Conservation (phyloP, 1,139 yeast genomes). For the Suhomyces chickasaworum region DNA sequence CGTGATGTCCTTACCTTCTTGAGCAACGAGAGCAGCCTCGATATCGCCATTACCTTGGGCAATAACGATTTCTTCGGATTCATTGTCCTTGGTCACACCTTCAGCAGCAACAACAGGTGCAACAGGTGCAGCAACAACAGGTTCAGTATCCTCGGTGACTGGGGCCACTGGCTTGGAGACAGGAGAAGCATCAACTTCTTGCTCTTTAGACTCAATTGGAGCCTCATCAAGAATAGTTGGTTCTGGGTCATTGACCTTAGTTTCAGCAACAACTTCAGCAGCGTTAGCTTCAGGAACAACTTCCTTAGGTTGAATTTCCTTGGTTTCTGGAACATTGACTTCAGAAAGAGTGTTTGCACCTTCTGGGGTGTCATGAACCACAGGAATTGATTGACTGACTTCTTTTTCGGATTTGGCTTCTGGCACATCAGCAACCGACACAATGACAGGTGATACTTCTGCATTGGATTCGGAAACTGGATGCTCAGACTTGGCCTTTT, state of each 20-base stretch:
- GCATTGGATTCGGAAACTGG: constrained; percentile 13
- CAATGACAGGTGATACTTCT: constrained; percentile 17
- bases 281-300: background rate
- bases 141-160: constrained; percentile 11
- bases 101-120: constrained; percentile 15
- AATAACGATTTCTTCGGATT: constrained; percentile 36
- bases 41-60: constrained; percentile 42
- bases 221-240: constrained; percentile 10
- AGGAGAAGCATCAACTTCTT: constrained; percentile 19
- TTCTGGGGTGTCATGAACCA: background rate
- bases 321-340: constrained; percentile 5
- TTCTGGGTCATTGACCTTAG: constrained; percentile 19
- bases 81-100: constrained; percentile 10
- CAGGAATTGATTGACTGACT: no score
- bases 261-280: constrained; percentile 4
- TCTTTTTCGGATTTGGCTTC: constrained; percentile 1
- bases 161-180: constrained; percentile 19
- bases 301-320: background rate
- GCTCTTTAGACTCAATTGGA: constrained; percentile 4
- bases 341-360: constrained; percentile 3
- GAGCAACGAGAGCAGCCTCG: constrained; percentile 40
- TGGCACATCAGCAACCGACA: constrained; percentile 16
- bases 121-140: constrained; percentile 10
- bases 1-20: constrained; percentile 41
- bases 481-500: constrained; percentile 9